Percentiles rank a stretch among this genome's conserved stretches.
phyloP scores from a whole-genome alignment of 2,329 filamentous ascomycete genomes.

The Waltergamsia citrina region DNA sequence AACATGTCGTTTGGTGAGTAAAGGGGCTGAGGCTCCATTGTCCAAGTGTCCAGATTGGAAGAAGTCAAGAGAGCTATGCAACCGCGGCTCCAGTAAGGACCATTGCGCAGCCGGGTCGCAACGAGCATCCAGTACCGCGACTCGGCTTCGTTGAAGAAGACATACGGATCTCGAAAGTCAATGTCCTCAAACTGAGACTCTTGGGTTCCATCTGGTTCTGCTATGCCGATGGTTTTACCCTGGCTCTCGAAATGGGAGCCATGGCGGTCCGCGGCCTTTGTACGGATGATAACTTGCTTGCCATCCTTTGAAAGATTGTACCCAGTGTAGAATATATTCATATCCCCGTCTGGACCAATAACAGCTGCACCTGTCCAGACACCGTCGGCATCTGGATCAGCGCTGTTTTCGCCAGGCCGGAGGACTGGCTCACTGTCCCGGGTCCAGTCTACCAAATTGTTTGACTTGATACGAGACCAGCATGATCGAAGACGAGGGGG shows the following conservation, averaged over 20 bases:
- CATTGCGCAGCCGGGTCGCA: conserved; percentile 18
- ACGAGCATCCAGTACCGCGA: conserved; percentile 26
- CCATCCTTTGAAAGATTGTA: conserved; percentile 19
- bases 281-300: conserved; percentile 20
- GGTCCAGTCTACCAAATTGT: conserved; percentile 18
- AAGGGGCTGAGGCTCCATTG: conserved; percentile 17
- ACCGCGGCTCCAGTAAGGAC: conserved; percentile 22
- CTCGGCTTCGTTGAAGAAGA: conserved; percentile 20
- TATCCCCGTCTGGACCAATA: conserved; percentile 17
- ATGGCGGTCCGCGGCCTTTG: conserved; percentile 13
- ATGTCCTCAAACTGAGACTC: conserved; percentile 18
- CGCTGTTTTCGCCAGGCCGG: conserved; percentile 9
- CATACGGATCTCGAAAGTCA: conserved; percentile 24
- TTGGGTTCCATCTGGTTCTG: conserved; percentile 8
- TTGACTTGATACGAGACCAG: conserved; percentile 20
- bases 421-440: conserved; percentile 15
- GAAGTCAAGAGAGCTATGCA: conserved; percentile 26
- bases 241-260: conserved; percentile 15
- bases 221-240: conserved; percentile 12
- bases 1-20: conserved; percentile 23
- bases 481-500: conserved; percentile 18
- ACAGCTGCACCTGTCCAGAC: conserved; percentile 23
- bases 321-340: conserved; percentile 26
- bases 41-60: conserved; percentile 18
- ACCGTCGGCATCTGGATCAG: conserved; percentile 19